Evolutionary conservation across 2,329 filamentous ascomycete species (phyloP).

Genomic region (Arthrobotrys pseudoclavata): DNA sequence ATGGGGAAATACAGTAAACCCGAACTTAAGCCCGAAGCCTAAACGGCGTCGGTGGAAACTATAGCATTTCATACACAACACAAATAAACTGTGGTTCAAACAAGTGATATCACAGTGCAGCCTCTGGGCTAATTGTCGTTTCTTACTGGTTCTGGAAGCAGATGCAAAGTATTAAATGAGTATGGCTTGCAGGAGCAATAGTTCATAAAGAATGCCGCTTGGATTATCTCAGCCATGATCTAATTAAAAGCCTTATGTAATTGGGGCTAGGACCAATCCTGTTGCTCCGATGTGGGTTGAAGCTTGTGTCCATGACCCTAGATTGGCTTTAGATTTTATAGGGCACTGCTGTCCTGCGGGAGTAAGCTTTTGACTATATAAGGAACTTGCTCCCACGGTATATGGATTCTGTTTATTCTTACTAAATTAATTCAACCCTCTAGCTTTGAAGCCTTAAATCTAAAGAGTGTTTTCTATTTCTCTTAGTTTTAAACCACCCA

Average conservation of each 20-base stretch:
- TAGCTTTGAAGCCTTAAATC: too few species aligned
- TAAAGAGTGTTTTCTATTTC: background rate
- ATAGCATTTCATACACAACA: background rate
- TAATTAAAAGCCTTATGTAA: background rate
- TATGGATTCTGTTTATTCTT: background rate
- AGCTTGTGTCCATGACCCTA: background rate
- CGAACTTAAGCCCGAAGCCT: slow-evolving; percentile 24
- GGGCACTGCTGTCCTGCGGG: too few species aligned
- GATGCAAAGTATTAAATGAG: background rate
- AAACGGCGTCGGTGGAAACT: background rate
- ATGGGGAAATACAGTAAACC: slow-evolving; percentile 42
- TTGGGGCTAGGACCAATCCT: too few species aligned
- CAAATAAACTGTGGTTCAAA: background rate
- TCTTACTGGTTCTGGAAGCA: background rate
- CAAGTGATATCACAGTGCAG: background rate
- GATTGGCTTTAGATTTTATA: background rate
- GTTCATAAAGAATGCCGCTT: too few species aligned
- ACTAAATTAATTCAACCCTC: too few species aligned
- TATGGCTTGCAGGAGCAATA: too few species aligned
- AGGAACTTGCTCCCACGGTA: background rate
- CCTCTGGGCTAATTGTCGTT: background rate
- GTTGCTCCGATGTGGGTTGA: background rate
- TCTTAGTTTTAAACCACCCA: background rate
- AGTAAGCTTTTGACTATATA: background rate
- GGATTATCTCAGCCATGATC: too few species aligned